Conservation (phyloP, 2,329 filamentous ascomycete species). For the Trichoderma arundinaceum region DNA sequence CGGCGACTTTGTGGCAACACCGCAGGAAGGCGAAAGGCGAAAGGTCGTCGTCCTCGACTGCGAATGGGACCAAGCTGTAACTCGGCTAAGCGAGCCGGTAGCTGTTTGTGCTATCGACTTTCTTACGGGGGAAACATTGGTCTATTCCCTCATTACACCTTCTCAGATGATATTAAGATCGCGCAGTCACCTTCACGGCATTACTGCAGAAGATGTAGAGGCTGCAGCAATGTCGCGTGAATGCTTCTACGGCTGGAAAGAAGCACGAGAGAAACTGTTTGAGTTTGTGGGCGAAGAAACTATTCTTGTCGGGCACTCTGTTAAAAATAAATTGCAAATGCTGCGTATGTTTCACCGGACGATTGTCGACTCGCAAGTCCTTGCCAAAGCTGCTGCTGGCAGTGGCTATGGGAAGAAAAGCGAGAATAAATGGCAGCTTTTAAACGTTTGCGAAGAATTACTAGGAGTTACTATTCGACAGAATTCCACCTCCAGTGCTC, state of each 20-base stretch:
- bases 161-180: neutral
- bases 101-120: slow-evolving; percentile 1
- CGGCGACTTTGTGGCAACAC: neutral
- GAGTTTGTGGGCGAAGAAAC: neutral
- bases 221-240: neutral
- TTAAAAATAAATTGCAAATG: neutral
- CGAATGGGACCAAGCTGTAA: neutral
- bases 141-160: neutral
- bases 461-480: neutral
- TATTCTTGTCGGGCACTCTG: neutral
- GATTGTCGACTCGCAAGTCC: slow-evolving; percentile 8
- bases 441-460: neutral
- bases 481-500: no score
- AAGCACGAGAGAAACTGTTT: neutral
- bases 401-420: no score
- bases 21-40: neutral
- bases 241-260: neutral
- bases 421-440: neutral
- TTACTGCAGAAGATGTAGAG: fast-evolving
- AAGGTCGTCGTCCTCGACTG: neutral
- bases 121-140: neutral
- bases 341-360: neutral
- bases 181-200: neutral
- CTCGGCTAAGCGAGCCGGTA: neutral
- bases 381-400: neutral